Evolutionary conservation across 352 stramenopile species (phyloP), one percentile per base, ranked within the genome.

Genomic region (Globisporangium apiculatum): DNA sequence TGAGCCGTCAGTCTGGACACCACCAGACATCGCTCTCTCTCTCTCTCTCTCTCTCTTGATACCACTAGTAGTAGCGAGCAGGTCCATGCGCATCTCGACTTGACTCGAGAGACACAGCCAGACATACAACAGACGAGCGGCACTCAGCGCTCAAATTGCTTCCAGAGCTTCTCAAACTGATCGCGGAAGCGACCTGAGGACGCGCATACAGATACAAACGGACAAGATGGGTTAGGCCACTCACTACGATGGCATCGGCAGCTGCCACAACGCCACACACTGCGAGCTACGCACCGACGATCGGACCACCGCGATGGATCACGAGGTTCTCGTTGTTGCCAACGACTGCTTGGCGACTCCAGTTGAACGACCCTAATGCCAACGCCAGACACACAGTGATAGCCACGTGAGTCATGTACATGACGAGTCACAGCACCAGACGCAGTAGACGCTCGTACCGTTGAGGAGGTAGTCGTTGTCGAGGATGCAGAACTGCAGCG

Each of bases 321-420:
- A 86, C 76, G 53, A 84, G 67, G 72, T 87, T 89, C 52, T 89
- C 79, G 4, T 58, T 62, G 64, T 89, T 89, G 43, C 76, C 76
- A 7, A 85, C 46, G 11, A 89, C 71, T 12, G 76, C 76, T 55
- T 89, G 79, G 24, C 73, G 76, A 64, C 79, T 89, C 79, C 76
- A 89, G 61, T 87, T 89, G 73, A 89, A 89, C 7, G 79, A 87
- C 10, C 75, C 74, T 81, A 37, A 31, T 47, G 9, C 17, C 8
- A 58, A 12, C 35, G 17, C 15, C 43, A 14, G 35, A 51, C 5
- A 48, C 36, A n/a, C 38, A 37, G 15, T 40, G 12, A 42, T 7
- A 49, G 15, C 12, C 15, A 7, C 14, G 18, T 53, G 40, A 0
- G 31, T 24, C 12, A 2, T 6, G 42, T 47, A 15, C 14, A 15